Conservation (phyloP, 2,329 filamentous ascomycete species). For the Neonectria coccinea region DNA sequence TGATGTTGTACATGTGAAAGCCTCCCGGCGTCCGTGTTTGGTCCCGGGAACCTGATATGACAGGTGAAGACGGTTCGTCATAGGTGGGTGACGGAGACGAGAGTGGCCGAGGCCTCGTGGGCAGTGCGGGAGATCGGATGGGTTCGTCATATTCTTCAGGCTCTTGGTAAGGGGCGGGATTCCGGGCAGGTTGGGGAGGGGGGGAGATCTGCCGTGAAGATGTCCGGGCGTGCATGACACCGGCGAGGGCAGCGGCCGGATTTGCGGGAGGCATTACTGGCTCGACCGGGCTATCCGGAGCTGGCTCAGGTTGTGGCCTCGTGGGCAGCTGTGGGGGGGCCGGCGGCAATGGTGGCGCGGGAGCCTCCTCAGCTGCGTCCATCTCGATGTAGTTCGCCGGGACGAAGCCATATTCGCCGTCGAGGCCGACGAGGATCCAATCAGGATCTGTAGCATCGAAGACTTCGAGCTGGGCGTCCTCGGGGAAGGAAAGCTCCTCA, state of each 20-base stretch:
- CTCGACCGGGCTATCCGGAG: constrained; percentile 49
- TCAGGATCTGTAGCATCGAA: constrained; percentile 94
- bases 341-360: constrained; percentile 51
- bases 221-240: constrained; percentile 63
- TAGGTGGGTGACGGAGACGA: constrained; percentile 39
- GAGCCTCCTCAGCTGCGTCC: constrained; percentile 59
- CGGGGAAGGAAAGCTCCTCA: constrained; percentile 94
- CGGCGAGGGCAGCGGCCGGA: constrained; percentile 67
- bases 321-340: constrained; percentile 58
- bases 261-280: constrained; percentile 49
- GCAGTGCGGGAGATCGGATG: constrained; percentile 53
- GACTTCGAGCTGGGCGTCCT: constrained; percentile 85
- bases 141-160: constrained; percentile 48
- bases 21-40: constrained; percentile 75
- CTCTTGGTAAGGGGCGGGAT: constrained; percentile 44
- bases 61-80: constrained; percentile 39
- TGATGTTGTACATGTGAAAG: constrained; percentile 96
- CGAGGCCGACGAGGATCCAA: constrained; percentile 91
- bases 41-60: constrained; percentile 49
- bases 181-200: constrained; percentile 44
- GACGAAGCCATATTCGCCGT: constrained; percentile 91
- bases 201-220: constrained; percentile 48
- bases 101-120: constrained; percentile 49
- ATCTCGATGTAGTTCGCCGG: constrained; percentile 96
- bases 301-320: constrained; percentile 52